A percentile compares a stretch with the other conserved stretches of the same genome.
Conservation (phyloP, 148 eudicot genomes). For the Chenopodium suecicum region DNA sequence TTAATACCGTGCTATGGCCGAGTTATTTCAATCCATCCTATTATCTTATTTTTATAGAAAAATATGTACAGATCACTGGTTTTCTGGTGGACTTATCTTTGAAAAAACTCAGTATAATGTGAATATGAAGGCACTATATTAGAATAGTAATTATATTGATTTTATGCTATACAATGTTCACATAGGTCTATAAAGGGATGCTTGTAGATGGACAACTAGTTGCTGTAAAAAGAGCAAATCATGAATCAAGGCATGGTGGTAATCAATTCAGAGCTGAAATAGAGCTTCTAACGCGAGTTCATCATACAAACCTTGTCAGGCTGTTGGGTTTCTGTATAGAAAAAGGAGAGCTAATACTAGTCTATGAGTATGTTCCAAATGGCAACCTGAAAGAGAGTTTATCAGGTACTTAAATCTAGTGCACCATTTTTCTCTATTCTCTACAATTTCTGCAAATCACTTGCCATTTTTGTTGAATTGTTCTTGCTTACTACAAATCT, state of each 20-base stretch:
- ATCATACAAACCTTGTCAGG: conserved; percentile 79
- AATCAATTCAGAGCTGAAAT: conserved; percentile 86
- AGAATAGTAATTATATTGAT: too few species aligned
- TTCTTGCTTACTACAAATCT: too few species aligned
- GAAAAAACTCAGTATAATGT: too few species aligned
- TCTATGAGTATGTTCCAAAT: conserved; percentile 78
- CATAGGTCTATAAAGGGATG: conserved; percentile 74
- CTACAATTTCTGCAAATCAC: too few species aligned
- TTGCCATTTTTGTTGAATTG: background rate
- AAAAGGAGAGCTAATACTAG: conserved; percentile 66
- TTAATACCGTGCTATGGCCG: too few species aligned
- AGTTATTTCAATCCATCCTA: too few species aligned
- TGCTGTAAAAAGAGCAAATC: conserved; percentile 75
- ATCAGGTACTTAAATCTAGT: conserved; percentile 40
- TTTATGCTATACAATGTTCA: too few species aligned
- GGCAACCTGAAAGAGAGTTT: conserved; percentile 78
- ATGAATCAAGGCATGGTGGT: conserved; percentile 70
- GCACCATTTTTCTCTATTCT: too few species aligned
- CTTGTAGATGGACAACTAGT: conserved; percentile 61
- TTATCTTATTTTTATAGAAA: too few species aligned
- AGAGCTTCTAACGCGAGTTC: conserved; percentile 89
- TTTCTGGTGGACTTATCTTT: too few species aligned
- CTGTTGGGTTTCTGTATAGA: conserved; percentile 90
- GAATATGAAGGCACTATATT: too few species aligned
- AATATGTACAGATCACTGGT: too few species aligned